A percentile compares a stretch with the other conserved stretches of the same genome.
Evolutionary conservation across 208 protist genomes (phyloP).

Genomic region (Perkinsela sp.): DNA sequence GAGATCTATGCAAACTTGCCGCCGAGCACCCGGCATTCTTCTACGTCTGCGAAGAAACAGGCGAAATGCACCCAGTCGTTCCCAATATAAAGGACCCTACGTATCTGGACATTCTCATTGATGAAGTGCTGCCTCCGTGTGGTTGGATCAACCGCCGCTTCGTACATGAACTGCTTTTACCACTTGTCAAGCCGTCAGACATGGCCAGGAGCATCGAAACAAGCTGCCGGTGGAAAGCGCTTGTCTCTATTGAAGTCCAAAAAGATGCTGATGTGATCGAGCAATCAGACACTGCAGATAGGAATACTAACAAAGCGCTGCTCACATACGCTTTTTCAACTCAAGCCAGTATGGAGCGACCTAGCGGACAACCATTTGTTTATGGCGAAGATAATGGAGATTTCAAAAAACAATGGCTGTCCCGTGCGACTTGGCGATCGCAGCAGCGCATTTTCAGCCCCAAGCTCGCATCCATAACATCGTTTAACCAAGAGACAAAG

Average conservation of each 20-base stretch:
- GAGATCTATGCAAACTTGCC: not conserved
- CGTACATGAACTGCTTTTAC: not conserved
- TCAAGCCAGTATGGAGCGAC: not conserved
- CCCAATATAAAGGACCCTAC: not conserved
- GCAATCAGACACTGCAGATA: not conserved
- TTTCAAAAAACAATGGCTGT: not conserved
- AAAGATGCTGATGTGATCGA: not conserved
- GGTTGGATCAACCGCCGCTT: not conserved
- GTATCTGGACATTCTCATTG: not conserved
- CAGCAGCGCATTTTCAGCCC: not conserved
- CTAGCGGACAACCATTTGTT: not conserved
- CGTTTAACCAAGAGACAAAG: not conserved
- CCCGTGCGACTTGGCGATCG: not conserved
- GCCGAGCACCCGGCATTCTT: not conserved
- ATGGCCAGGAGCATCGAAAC: not conserved
- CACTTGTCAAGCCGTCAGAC: not conserved
- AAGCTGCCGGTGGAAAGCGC: not conserved
- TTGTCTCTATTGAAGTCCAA: not conserved
- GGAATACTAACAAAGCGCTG: too few relatives aligned
- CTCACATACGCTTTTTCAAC: not conserved
- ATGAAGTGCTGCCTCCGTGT: not conserved
- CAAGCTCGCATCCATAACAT: too few relatives aligned
- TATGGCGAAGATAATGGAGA: not conserved
- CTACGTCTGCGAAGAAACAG: not conserved
- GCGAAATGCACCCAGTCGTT: not conserved